phyloP scores from a whole-genome alignment of 805 yeast genomes.

The Pichia paraexigua region DNA sequence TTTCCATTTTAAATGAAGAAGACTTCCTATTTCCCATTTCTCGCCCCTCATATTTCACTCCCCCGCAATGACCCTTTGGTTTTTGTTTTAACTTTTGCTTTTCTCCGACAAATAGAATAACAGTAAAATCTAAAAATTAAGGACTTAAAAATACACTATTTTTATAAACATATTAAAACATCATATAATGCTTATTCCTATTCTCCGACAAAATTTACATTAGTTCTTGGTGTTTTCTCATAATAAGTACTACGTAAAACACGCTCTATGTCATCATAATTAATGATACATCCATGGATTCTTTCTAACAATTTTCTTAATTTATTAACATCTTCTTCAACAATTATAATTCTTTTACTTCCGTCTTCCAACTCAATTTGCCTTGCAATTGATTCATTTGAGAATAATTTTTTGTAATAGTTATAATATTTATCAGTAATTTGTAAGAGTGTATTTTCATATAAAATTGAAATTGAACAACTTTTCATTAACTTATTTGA shows the following conservation, averaged over 20 bases:
- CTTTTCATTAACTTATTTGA: background rate
- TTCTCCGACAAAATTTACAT: background rate
- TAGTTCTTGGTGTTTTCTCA: background rate
- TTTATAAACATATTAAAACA: background rate
- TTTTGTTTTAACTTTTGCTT: background rate
- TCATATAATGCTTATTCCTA: background rate
- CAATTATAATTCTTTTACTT: background rate
- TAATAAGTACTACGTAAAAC: background rate
- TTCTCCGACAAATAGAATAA: background rate
- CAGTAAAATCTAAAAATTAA: background rate
- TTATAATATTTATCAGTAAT: background rate
- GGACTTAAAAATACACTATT: background rate
- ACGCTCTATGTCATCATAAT: background rate
- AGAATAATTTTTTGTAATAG: background rate
- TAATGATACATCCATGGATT: conserved; percentile 2
- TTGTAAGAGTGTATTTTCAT: conserved; percentile 1
- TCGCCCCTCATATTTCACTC: background rate
- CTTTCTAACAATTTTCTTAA: background rate
- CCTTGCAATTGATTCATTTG: background rate
- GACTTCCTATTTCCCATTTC: background rate
- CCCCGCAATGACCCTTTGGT: background rate
- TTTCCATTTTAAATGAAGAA: background rate
- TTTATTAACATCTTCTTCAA: background rate
- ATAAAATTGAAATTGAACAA: background rate
- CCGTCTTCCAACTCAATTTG: background rate